Evolutionary conservation across 768 basidiomycete species (phyloP), one percentile per base, ranked within the genome.

Genomic region (Agrocybe praecox): DNA sequence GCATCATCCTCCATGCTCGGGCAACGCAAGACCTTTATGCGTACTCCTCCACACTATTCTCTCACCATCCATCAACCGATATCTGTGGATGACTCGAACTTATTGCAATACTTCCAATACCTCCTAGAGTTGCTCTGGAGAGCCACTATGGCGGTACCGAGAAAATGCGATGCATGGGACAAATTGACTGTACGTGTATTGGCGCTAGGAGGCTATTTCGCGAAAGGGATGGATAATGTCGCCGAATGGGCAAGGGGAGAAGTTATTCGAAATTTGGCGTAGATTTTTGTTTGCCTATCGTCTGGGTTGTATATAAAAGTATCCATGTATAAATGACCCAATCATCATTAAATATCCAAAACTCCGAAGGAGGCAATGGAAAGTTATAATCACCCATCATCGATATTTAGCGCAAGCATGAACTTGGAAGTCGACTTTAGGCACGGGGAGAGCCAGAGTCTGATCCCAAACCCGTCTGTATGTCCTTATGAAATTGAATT

Each of bases 101-200:
- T 47, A 12, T 33, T 15, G 8, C 4, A 22, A 19, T n/a, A 53
- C 1, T 52, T 42, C 24, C 83, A 85, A 0, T 63, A 65, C 21
- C 71, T 70, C 18, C 79, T 88, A 1, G 83, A 87, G 62, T 65
- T 64, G 19, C 76, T 92, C 11, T 88, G 87, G 86, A 72, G 75
- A 46, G 75, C 74, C 0, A 65, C 77, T 18, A 86, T 86, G 84
- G 58, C 64, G 1, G 53, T 72, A 6, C 57, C 69, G 1, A 56
- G 62, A n/a, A 72, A 65, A 21, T 45, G 40, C 29, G 46, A 40
- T 12, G 67, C 72, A 14, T 89, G 88, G 87, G 78, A 77, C 55
- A 67, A 68, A 17, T 65, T 91, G 56, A 86, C 82, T 2, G 69
- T 70, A 33, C 74, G 86, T 55, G 48, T 89, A 58, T 65, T 91